phyloP scores from a whole-genome alignment of 805 yeast species.

The Myxozyma udenii region DNA sequence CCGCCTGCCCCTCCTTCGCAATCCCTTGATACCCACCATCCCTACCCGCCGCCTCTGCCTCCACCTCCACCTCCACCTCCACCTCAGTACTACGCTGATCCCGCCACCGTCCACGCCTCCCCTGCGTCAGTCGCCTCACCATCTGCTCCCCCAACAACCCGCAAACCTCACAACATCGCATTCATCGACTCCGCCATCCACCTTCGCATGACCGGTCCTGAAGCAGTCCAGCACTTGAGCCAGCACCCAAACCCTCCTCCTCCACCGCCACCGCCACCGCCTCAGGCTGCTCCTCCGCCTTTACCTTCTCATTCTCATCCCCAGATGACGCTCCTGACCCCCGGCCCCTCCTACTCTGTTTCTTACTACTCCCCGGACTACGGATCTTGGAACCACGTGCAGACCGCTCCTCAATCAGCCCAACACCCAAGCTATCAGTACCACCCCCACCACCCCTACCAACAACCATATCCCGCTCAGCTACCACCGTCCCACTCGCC shows the following conservation, averaged over 20 bases:
- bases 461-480: too few relatives aligned
- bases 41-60: not conserved
- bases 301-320: not conserved
- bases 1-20: too few relatives aligned
- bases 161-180: not conserved
- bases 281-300: not conserved
- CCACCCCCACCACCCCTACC: not conserved
- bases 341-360: not conserved
- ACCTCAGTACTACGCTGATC: too few relatives aligned
- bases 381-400: not conserved
- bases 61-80: constrained; percentile 2
- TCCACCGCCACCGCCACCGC: not conserved
- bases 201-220: not conserved
- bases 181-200: not conserved
- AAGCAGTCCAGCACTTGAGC: not conserved
- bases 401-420: not conserved
- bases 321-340: not conserved
- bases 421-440: not conserved
- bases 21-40: constrained; percentile 1
- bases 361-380: not conserved
- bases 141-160: not conserved
- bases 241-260: not conserved
- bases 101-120: constrained; percentile 1
- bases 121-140: not conserved
- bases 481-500: too few relatives aligned